Conservation (phyloP, 177 flowering plant species). For the Vitis hybrid region DNA sequence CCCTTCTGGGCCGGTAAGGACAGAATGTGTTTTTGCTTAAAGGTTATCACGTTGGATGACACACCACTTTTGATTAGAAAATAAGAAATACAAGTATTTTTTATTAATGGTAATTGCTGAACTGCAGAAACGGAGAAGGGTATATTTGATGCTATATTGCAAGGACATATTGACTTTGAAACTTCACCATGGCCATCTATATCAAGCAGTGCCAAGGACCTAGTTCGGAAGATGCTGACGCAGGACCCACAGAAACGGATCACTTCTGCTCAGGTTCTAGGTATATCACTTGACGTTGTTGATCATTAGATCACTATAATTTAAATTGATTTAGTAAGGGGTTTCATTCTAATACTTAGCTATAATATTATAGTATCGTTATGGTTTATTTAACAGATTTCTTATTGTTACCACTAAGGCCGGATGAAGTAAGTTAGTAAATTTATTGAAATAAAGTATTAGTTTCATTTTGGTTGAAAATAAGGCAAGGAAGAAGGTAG, state of each 20-base stretch:
- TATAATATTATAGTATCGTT: no score
- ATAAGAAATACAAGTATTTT: not conserved
- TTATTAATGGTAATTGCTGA: constrained; percentile 34
- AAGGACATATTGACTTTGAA: constrained; percentile 81
- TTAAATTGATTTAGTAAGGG: not conserved
- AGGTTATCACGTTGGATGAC: not conserved
- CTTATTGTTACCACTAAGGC: not conserved
- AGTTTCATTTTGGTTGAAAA: not conserved
- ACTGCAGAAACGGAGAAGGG: constrained; percentile 84
- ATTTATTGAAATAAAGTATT: not conserved
- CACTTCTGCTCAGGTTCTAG: constrained; percentile 81
- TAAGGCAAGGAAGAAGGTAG: not conserved
- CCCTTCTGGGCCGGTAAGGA: constrained; percentile 95
- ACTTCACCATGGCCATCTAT: constrained; percentile 91
- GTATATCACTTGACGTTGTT: constrained; percentile 29
- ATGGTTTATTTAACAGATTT: not conserved
- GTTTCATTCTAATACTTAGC: not conserved
- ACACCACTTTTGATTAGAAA: not conserved
- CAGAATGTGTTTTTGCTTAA: not conserved
- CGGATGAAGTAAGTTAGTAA: not conserved
- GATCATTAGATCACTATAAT: not conserved
- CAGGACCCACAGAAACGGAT: constrained; percentile 75
- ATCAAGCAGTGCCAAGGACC: constrained; percentile 81
- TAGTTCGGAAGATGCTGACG: constrained; percentile 77
- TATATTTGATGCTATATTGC: constrained; percentile 78